These are phyloP conservation scores for Coprinopsis marcescibilis DNA, from an alignment of 768 basidiomycete species.

Conservation along the genomic window DNA sequence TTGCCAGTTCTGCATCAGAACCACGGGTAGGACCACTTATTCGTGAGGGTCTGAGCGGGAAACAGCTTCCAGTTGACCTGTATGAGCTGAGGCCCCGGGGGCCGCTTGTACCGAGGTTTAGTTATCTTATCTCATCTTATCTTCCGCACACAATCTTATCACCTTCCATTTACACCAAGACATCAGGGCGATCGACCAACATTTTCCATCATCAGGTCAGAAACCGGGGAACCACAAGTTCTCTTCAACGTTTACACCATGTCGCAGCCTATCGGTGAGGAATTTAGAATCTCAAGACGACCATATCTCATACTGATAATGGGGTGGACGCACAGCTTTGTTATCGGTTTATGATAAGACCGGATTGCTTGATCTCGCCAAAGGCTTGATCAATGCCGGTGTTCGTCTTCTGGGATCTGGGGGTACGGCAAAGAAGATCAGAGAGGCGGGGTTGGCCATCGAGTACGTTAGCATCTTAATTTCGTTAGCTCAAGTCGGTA, in stretches of 20 bases:
- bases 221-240: too few species aligned
- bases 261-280: slow-evolving; percentile 26
- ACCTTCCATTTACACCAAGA: neutral
- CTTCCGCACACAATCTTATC: neutral
- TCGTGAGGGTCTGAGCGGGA: too few species aligned
- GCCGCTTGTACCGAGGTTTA: too few species aligned
- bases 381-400: slow-evolving; percentile 73
- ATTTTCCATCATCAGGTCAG: too few species aligned
- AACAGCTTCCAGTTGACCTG: too few species aligned
- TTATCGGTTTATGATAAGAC: slow-evolving; percentile 97
- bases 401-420: slow-evolving; percentile 91
- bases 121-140: neutral
- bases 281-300: too few species aligned
- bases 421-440: slow-evolving; percentile 96
- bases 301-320: slow-evolving; percentile 3
- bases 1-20: too few species aligned
- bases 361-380: slow-evolving; percentile 81
- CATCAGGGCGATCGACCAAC: neutral
- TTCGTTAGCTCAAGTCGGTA: neutral
- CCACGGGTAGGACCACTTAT: too few species aligned
- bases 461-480: slow-evolving; percentile 49
- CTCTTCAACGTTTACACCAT: slow-evolving; percentile 12
- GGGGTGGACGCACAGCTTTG: slow-evolving; percentile 47
- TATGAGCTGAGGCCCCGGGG: too few species aligned
- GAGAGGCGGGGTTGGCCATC: slow-evolving; percentile 87